These are phyloP conservation scores for Arachnomyces sp. DNA, from an alignment of 2,329 filamentous ascomycete genomes.

Conservation along the genomic window DNA sequence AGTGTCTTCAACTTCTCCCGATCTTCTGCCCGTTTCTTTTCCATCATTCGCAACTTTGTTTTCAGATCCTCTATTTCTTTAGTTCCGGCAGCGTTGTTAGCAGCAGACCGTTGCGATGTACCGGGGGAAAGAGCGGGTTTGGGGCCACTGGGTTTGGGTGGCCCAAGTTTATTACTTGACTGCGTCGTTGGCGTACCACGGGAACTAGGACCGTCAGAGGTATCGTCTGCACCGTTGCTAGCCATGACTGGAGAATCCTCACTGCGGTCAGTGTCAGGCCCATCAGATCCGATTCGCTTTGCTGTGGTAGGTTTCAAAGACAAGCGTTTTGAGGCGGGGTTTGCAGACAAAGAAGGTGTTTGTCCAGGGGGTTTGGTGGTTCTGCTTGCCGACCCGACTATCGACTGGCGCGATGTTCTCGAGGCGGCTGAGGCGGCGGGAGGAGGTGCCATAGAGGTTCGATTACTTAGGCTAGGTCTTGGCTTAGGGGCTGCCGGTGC, in stretches of 20 bases:
- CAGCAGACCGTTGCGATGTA: slow-evolving; percentile 36
- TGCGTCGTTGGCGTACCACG: background rate
- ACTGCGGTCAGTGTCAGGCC: slow-evolving; percentile 18
- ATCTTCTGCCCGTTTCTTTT: slow-evolving; percentile 80
- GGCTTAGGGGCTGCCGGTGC: slow-evolving; percentile 41
- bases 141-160: slow-evolving; percentile 17
- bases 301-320: slow-evolving; percentile 23
- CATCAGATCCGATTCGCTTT: slow-evolving; percentile 20
- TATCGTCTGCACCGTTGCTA: too few species aligned
- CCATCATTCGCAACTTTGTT: slow-evolving; percentile 75
- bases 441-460: slow-evolving; percentile 63
- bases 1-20: slow-evolving; percentile 74
- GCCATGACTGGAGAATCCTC: slow-evolving; percentile 13
- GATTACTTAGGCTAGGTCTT: slow-evolving; percentile 49
- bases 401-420: slow-evolving; percentile 33
- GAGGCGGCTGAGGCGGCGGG: slow-evolving; percentile 24
- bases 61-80: slow-evolving; percentile 81
- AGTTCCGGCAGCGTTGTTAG: slow-evolving; percentile 43
- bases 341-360: slow-evolving; percentile 17
- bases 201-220: too few species aligned
- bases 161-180: slow-evolving; percentile 7
- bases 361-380: slow-evolving; percentile 26
- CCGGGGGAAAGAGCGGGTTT: slow-evolving; percentile 23
- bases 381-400: slow-evolving; percentile 26
- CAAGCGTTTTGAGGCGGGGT: slow-evolving; percentile 25